phyloP scores from a whole-genome alignment of 257 asterid genomes.

The Nemophila menziesii region DNA sequence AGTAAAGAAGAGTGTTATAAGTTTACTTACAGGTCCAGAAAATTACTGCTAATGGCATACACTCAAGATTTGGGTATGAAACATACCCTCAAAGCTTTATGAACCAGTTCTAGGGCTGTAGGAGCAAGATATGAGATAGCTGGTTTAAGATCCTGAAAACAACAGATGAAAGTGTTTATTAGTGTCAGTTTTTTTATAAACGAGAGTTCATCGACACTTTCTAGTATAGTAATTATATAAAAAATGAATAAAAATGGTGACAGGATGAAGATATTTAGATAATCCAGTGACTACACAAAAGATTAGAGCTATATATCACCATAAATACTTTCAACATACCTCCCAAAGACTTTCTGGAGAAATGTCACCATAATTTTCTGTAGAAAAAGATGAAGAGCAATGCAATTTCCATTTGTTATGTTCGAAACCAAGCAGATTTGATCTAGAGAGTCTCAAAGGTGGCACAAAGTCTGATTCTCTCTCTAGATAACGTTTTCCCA shows the following conservation, averaged over 20 bases:
- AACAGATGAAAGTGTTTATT: conserved; percentile 5
- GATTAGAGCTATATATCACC: not conserved
- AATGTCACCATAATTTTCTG: conserved; percentile 30
- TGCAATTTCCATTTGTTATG: conserved; percentile 36
- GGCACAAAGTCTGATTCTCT: conserved; percentile 19
- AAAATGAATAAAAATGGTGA: too few relatives aligned
- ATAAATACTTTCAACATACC: conserved; percentile 31
- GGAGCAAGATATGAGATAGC: conserved; percentile 64
- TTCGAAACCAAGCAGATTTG: conserved; percentile 19
- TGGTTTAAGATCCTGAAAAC: conserved; percentile 60
- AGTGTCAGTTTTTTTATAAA: too few relatives aligned
- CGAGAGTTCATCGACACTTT: too few relatives aligned
- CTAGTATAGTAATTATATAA: too few relatives aligned
- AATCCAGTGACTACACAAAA: too few relatives aligned
- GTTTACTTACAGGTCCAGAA: not conserved
- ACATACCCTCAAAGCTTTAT: conserved; percentile 62
- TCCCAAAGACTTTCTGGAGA: conserved; percentile 87
- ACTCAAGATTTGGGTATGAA: not conserved
- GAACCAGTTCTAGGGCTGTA: conserved; percentile 64
- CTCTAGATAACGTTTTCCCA: conserved; percentile 27
- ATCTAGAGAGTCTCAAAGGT: conserved; percentile 20
- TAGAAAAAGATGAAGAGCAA: conserved; percentile 37
- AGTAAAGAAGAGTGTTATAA: conserved; percentile 1
- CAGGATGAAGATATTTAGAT: too few relatives aligned
- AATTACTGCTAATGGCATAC: not conserved